Evolutionary conservation across 1,139 yeast genomes (phyloP), one percentile per base, ranked within the genome.

Genomic region (Nakaseomyces delphensis): DNA sequence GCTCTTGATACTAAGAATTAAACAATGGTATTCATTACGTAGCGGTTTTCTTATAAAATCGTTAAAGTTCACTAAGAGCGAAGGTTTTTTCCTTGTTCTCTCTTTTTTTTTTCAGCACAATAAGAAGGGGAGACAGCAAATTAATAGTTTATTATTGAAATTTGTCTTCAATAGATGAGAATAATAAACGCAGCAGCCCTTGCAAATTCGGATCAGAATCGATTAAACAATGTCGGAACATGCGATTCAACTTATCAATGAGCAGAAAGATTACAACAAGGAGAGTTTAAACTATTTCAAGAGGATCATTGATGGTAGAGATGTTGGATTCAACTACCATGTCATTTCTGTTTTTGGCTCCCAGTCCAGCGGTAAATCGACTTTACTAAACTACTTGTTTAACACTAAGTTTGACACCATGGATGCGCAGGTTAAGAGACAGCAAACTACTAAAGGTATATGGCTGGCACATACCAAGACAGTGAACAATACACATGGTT

Each of bases 341-440:
- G 79, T 91, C 20, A 85, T 91, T 2, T 83, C 97, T 0, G 98
- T 91, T 40, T 91, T 91, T 69, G 98, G 98, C 8, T 85, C 96
- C 1, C 98, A 91, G 61, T 83, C 95, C 3, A 89, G 97, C 3
- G 98, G 98, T 44, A 91, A 91, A 63, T 85, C 96, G 2, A 91
- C 98, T 0, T 70, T 91, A 47, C 71, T 91, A 57, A 91, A 91
- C 64, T 75, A 77, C 38, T 67, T 91, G 43, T 93, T 93, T 66
- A 83, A 83, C 49, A 91, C 98, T 9, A 67, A 73, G 42, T 91
- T 91, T 60, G 95, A 85, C 55, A 95, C 89, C 29, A 91, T 91
- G 98, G 84, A 86, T 62, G 96, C 87, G 48, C 64, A 73, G 20
- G 50, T 57, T 9, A 68, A 68, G 43, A 73, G 83, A 52, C 91